Conservation (phyloP, 2,329 filamentous ascomycete genomes). For the Talaromyces sp. region DNA sequence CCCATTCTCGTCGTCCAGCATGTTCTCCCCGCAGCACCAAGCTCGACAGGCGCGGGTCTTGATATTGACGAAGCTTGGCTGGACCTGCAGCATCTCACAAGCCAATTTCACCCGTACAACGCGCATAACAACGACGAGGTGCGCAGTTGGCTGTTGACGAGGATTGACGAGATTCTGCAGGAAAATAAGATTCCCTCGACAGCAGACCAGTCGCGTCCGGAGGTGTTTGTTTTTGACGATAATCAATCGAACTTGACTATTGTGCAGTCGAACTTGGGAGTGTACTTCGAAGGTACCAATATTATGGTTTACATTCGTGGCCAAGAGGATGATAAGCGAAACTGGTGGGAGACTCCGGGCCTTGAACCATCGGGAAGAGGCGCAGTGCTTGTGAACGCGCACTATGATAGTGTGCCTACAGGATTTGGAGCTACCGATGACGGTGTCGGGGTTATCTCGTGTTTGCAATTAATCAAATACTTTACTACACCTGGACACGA, state of each 20-base stretch:
- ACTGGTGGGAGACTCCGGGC: conserved; percentile 62
- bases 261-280: conserved; percentile 40
- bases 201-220: conserved; percentile 21
- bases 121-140: conserved; percentile 76
- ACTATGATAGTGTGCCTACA: conserved; percentile 90
- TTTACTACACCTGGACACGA: conserved; percentile 67
- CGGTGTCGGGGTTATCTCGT: conserved; percentile 79
- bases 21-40: conserved; percentile 63
- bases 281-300: conserved; percentile 91
- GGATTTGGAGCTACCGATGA: conserved; percentile 93
- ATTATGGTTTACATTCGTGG: conserved; percentile 88
- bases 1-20: conserved; percentile 69
- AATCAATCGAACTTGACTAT: conserved; percentile 70
- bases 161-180: conserved; percentile 64
- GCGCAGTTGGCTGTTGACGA: conserved; percentile 65
- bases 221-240: conserved; percentile 68
- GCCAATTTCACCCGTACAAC: conserved; percentile 81
- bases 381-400: conserved; percentile 87
- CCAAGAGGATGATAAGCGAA: conserved; percentile 62
- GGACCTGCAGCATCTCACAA: conserved; percentile 71
- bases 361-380: conserved; percentile 54
- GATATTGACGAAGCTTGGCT: conserved; percentile 82
- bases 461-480: conserved; percentile 80
- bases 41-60: conserved; percentile 55
- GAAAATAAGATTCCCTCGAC: conserved; percentile 40